Base-by-base conservation (phyloP, 148 eudicot genomes). In the Gaultheria prostrata region DNA sequence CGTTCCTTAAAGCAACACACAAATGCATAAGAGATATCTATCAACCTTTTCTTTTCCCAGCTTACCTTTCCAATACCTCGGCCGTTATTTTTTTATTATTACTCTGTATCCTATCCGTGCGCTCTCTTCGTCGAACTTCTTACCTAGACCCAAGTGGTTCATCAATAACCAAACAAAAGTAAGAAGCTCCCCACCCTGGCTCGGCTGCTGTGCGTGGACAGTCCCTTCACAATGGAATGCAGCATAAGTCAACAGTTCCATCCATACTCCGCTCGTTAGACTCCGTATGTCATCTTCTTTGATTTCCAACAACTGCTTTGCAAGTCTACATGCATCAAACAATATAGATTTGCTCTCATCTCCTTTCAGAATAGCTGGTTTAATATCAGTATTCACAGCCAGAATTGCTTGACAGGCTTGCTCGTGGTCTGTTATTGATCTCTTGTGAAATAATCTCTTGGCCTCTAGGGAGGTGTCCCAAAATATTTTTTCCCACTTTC, bases 391-490 rank as follows among this genome's bases (percentile, higher is more conserved):
- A 73, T 39, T 4, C 45, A 73, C 77, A 73, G 24, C 1, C 5
- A 73, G 50, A n/a, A 73, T 73, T 3, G 21, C n/a, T 15, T 39
- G 4, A 24, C 77, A 73, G 77, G 77, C 77, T 18, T 73, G 50
- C 3, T 7, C 24, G 10, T 73, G 77, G 30, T 73, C 3, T 20
- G 13, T 73, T 14, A 71, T 21, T 71, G 46, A 35, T 32, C 20
- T 71, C 20, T 6, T 59, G 2, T 14, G 2, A 21, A 89, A 83
- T 28, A 89, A 85, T 57, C 86, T 80, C 12, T 43, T 61, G 24
- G 83, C 84, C 78, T 89, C 89, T 0, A 86, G 88, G 80, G 84
- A 82, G 1, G 91, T 87, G 76, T 89, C 91, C 1, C 82, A 71
- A 63, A 85, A 81, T 48, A 88, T 73, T 8, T 84, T 84, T 76